Base-by-base conservation (phyloP, 1,139 yeast species). In the Trichomonascaceae sp. region DNA sequence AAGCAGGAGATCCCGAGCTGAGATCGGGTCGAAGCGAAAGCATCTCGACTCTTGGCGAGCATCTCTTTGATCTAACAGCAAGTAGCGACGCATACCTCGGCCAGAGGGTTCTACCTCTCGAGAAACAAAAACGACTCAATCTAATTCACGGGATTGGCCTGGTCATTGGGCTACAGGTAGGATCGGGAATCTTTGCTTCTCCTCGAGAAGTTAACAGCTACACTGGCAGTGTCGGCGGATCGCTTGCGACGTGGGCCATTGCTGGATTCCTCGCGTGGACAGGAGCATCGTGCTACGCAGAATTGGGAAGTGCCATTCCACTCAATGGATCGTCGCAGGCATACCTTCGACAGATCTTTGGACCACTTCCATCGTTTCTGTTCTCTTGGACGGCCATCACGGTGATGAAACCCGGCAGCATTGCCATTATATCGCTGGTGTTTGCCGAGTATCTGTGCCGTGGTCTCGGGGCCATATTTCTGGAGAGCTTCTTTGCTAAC, bases 181-280 rank as follows among this genome's bases (percentile, higher is more conserved):
- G 67, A 9, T 60, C 67, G 4, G 67, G 67, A 3, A 60, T 62
- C 27, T 62, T 62, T 38, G 58, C 66, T 17, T 60, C 65, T 8
- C 67, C 67, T 2, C 57, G 60, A 27, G 56, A 56, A 35, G 55
- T 62, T 16, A 54, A 56, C 37, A 39, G 50, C 8, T 52, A 51
- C 31, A 57, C 63, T 0, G 64, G 64, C 8, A 60, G 65, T 2
- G 57, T 56, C 1, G 65, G 61, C 2, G 52, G 57, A 8, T 52
- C 65, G 4, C 43, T 62, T 13, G 31, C 57, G 3, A 56, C 60
- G 3, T 62, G 67, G 67, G 34, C 51, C 0, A 44, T 53, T 3
- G 59, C 65, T 4, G 67, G 67, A 1, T 38, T 58, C 23, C 46
- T 62, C 13, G 65, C 65, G 2, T 62, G 65, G 65, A 60, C 65